phyloP scores from a whole-genome alignment of 2,329 filamentous ascomycete species.

The Verticillium nonalfalfae region DNA sequence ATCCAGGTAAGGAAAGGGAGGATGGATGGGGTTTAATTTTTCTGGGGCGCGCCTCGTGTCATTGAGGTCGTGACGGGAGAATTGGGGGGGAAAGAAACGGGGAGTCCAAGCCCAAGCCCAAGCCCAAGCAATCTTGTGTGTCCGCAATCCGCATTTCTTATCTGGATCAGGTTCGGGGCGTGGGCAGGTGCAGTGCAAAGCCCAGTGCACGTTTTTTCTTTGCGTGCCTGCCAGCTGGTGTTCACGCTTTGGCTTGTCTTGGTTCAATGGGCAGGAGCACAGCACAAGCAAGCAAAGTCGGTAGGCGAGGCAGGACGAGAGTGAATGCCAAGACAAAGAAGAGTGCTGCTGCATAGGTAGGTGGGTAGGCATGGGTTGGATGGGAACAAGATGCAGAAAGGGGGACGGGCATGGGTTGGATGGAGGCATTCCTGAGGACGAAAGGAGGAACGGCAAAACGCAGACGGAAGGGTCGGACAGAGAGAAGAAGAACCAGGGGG shows the following conservation, averaged over 20 bases:
- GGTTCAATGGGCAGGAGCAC: background rate
- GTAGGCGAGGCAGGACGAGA: background rate
- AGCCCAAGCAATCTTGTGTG: background rate
- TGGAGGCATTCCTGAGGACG: slow-evolving; percentile 6
- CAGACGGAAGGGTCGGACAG: background rate
- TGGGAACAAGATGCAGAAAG: slow-evolving; percentile 6
- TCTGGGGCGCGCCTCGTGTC: slow-evolving; percentile 1
- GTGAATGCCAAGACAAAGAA: background rate
- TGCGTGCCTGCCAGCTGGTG: background rate
- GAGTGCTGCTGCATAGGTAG: slow-evolving; percentile 6
- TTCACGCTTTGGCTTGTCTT: background rate
- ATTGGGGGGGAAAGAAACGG: background rate
- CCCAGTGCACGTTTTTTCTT: background rate
- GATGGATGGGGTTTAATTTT: background rate
- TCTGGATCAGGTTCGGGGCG: background rate
- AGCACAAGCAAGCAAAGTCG: background rate
- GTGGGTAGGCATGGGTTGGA: slow-evolving; percentile 14
- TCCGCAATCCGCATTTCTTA: background rate
- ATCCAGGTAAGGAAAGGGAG: background rate
- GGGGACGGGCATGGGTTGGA: background rate
- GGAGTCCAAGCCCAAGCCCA: background rate
- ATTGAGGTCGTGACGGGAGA: background rate
- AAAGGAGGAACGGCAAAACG: slow-evolving; percentile 4
- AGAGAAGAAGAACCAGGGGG: background rate
- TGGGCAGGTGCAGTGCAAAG: background rate